Conservation (phyloP, 352 stramenopile species). For the Phytophthora rubi region DNA sequence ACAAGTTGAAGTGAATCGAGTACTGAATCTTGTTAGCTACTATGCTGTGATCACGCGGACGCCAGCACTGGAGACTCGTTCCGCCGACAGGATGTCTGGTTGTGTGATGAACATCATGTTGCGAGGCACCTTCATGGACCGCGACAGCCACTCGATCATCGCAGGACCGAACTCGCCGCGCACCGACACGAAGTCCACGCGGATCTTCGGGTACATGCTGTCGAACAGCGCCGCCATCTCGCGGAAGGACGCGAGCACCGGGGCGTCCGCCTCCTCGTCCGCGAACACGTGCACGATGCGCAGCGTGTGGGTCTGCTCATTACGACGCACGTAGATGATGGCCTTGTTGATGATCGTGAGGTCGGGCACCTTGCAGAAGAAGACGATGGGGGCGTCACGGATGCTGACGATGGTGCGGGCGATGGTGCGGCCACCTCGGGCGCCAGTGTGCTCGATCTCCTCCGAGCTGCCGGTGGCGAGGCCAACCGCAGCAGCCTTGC, state of each 20-base stretch:
- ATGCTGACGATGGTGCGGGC: conserved; percentile 73
- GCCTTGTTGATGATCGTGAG: conserved; percentile 94
- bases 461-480: not conserved
- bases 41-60: conserved; percentile 85
- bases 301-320: conserved; percentile 90
- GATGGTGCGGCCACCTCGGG: conserved; percentile 80
- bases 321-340: conserved; percentile 93
- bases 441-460: conserved; percentile 52
- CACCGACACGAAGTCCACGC: conserved; percentile 79
- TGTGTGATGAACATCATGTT: conserved; percentile 93
- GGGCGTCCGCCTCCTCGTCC: conserved; percentile 19
- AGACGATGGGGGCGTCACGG: conserved; percentile 89
- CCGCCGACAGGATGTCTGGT: conserved; percentile 58
- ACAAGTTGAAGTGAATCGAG: too few species aligned
- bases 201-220: conserved; percentile 87
- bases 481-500: not conserved
- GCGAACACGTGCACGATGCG: conserved; percentile 83
- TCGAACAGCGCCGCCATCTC: conserved; percentile 58
- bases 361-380: conserved; percentile 92
- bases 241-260: conserved; percentile 32
- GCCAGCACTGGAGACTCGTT: conserved; percentile 78
- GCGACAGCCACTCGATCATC: conserved; percentile 77
- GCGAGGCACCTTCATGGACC: conserved; percentile 67
- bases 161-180: conserved; percentile 63
- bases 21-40: not conserved